Evolutionary conservation across 176 grass and related monocot species (phyloP).

Genomic region (Areca catechu): DNA sequence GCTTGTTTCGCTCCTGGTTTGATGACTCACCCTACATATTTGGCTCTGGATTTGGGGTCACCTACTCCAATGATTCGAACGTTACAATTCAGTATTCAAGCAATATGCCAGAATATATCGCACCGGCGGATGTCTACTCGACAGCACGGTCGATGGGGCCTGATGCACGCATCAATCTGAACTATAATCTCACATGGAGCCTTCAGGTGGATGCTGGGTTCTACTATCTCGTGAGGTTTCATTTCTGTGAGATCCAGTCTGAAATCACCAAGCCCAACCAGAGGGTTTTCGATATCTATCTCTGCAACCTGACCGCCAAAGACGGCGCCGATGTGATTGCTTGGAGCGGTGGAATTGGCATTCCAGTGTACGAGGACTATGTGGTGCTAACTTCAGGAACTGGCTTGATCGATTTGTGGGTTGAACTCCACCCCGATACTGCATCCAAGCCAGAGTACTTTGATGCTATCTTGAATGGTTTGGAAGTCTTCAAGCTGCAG

Average conservation of each 20-base stretch:
- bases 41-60: conserved; percentile 24
- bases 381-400: background rate
- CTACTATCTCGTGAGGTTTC: conserved; percentile 54
- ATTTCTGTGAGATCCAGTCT: conserved; percentile 83
- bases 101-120: conserved; percentile 33
- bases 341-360: conserved; percentile 33
- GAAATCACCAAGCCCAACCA: conserved; percentile 43
- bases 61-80: conserved; percentile 32
- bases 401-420: conserved; percentile 44
- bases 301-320: conserved; percentile 62
- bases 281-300: conserved; percentile 56
- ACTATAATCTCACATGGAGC: conserved; percentile 86
- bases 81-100: conserved; percentile 24
- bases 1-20: conserved; percentile 44
- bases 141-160: conserved; percentile 75
- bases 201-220: conserved; percentile 48
- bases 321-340: conserved; percentile 40
- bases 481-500: conserved; percentile 61
- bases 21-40: conserved; percentile 31
- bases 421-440: conserved; percentile 65
- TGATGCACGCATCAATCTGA: conserved; percentile 36
- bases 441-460: conserved; percentile 23
- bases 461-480: conserved; percentile 79
- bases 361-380: conserved; percentile 34
- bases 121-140: conserved; percentile 39